Conservation (phyloP, 352 stramenopile genomes). For the Achlya hypogyna region DNA sequence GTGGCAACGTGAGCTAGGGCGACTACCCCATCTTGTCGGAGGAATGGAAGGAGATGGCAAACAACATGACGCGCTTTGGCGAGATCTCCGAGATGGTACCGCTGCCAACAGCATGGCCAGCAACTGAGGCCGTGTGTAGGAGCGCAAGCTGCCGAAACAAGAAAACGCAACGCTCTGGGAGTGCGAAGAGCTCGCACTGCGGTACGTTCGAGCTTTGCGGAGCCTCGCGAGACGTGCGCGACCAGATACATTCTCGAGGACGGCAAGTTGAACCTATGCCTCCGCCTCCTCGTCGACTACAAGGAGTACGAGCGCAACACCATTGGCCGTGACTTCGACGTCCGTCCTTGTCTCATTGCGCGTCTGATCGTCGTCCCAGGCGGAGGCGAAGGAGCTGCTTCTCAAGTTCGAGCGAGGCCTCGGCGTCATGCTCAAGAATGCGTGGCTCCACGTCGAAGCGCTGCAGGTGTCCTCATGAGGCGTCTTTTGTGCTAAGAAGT, state of each 20-base stretch:
- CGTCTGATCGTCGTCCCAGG: conserved; percentile 24
- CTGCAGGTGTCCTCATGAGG: conserved; percentile 41
- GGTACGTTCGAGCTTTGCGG: conserved; percentile 28
- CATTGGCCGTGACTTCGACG: conserved; percentile 46
- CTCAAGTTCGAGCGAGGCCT: conserved; percentile 85
- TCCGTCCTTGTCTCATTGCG: not conserved
- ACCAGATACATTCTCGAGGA: conserved; percentile 83
- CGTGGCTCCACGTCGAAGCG: conserved; percentile 83
- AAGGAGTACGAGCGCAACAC: conserved; percentile 68
- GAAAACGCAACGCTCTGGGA: conserved; percentile 86
- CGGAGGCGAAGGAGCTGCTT: conserved; percentile 53
- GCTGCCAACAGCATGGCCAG: not conserved
- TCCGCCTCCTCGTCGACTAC: conserved; percentile 75
- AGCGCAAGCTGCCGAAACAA: conserved; percentile 68
- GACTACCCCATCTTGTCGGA: conserved; percentile 83
- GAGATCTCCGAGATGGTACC: conserved; percentile 81
- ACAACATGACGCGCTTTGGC: conserved; percentile 80
- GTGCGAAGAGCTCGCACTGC: conserved; percentile 75
- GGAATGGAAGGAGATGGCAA: conserved; percentile 82
- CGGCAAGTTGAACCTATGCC: conserved; percentile 85
- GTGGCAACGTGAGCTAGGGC: conserved; percentile 27
- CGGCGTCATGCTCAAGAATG: conserved; percentile 82
- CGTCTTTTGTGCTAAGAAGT: not conserved
- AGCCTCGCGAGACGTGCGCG: conserved; percentile 7
- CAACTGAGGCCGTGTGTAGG: conserved; percentile 23